Base-by-base conservation (phyloP, 495 filamentous ascomycete genomes). In the Penicillium coffeae region DNA sequence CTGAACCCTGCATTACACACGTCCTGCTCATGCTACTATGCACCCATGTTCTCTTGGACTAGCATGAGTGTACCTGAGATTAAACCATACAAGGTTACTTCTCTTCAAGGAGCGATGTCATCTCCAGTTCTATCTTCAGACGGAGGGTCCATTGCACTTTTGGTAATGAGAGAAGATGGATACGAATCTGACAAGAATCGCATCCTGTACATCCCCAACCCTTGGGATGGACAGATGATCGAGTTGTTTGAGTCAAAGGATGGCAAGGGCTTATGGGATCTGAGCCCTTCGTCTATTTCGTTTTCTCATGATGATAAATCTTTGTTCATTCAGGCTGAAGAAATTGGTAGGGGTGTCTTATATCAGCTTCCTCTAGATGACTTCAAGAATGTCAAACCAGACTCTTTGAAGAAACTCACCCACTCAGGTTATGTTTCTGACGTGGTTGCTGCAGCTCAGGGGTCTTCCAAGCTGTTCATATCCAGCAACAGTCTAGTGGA, bases 101-200 rank as follows among this genome's bases (percentile, higher is more conserved):
- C 65, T 15, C 64, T 82, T 1, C 74, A 85, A 47, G 92, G 92
- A 0, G 92, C 93, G 45, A 81, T 84, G 58, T 77, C 83, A 0
- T 80, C 75, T 5, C 92, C 92, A 1, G 79, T 83, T 3, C 86
- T 95, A 51, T 88, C 88, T 2, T 82, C 86, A 14, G 78, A 85
- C 56, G 89, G 88, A 1, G 77, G 73, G 41, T 77, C 76, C 38
- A 78, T 90, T 8, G 91, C 84, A n/a, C 90, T 96, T 51, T 80
- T 90, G 35, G 78, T 84, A 25, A 91, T 91, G 88, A 74, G 77
- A 19, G 72, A 82, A 50, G 81, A 86, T 54, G 89, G 89, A 18
- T 96, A 97, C 60, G 92, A 97, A 68, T 85, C 85, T 8, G 92
- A 96, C 70, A 88, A 89, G 65, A 87, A 90, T 39, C 76, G 87